Percentiles rank a stretch among this genome's conserved stretches.
Conservation (phyloP, 441 rosid species). For the Syzygium syzygioides region DNA sequence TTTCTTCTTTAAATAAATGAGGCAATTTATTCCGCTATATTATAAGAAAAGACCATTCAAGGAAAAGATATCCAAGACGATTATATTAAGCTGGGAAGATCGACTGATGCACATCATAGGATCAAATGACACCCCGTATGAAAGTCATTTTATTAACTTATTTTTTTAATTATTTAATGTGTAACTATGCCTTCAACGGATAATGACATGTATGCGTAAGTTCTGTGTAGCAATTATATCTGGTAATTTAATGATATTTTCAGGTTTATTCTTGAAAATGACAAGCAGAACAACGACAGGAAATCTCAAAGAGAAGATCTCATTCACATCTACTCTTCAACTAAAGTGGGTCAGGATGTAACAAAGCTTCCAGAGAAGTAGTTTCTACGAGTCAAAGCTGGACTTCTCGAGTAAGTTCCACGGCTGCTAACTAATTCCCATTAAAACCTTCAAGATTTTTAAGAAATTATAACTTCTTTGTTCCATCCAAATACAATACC, state of each 20-base stretch:
- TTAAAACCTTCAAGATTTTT: neutral
- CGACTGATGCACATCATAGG: neutral
- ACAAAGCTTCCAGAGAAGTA: neutral
- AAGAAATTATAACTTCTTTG: neutral
- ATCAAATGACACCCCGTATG: neutral
- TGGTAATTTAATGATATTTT: neutral
- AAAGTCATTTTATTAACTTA: neutral
- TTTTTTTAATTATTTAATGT: neutral
- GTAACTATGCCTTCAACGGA: neutral
- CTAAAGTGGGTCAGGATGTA: neutral
- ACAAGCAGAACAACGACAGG: slow-evolving; percentile 10
- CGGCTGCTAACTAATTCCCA: neutral
- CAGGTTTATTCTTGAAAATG: slow-evolving; percentile 7
- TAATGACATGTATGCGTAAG: neutral
- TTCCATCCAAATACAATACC: neutral
- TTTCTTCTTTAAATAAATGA: neutral
- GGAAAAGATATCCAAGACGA: neutral
- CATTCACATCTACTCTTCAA: slow-evolving; percentile 15
- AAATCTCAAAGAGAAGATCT: slow-evolving; percentile 16
- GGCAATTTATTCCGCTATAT: neutral
- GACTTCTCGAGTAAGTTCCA: neutral
- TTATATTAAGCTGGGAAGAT: neutral
- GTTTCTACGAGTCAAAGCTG: neutral
- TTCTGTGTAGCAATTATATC: neutral
- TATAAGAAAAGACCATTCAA: neutral